Conservation (phyloP, 2,329 filamentous ascomycete species). For the Trichoderma atrobrunneum region DNA sequence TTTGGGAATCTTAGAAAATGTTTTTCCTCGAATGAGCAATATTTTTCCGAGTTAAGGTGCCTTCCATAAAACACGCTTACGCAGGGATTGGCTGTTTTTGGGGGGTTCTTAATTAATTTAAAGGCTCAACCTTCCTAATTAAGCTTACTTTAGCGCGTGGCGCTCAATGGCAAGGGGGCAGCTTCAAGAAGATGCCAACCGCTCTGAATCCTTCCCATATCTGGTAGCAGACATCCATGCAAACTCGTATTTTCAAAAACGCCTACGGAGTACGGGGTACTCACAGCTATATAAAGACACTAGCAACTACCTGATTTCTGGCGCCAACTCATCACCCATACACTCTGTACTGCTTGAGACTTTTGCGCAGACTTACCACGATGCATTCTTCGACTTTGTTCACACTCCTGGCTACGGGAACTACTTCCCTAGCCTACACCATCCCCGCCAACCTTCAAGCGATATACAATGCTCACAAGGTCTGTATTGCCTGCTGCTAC, state of each 20-base stretch:
- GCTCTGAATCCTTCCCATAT: neutral
- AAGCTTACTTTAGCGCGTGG: constrained; percentile 8
- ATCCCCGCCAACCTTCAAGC: constrained; percentile 21
- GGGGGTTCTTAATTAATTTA: neutral
- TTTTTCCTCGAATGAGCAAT: neutral
- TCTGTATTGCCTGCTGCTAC: neutral
- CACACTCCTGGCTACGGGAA: constrained; percentile 14
- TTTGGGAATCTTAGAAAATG: neutral
- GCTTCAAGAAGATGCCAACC: neutral
- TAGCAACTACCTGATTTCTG: neutral
- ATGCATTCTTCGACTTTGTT: constrained; percentile 21
- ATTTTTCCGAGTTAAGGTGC: neutral
- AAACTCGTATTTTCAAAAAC: neutral
- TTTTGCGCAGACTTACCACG: neutral
- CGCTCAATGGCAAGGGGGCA: neutral
- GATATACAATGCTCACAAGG: constrained; percentile 22
- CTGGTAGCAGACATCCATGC: neutral
- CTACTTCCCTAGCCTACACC: constrained; percentile 16
- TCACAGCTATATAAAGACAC: neutral
- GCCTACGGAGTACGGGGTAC: neutral
- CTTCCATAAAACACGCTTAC: neutral
- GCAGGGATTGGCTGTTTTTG: neutral
- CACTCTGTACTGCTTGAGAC: neutral
- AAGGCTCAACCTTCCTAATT: neutral
- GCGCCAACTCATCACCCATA: neutral